phyloP scores from a whole-genome alignment of 352 stramenopile genomes.

The Globisporangium emineosum region DNA sequence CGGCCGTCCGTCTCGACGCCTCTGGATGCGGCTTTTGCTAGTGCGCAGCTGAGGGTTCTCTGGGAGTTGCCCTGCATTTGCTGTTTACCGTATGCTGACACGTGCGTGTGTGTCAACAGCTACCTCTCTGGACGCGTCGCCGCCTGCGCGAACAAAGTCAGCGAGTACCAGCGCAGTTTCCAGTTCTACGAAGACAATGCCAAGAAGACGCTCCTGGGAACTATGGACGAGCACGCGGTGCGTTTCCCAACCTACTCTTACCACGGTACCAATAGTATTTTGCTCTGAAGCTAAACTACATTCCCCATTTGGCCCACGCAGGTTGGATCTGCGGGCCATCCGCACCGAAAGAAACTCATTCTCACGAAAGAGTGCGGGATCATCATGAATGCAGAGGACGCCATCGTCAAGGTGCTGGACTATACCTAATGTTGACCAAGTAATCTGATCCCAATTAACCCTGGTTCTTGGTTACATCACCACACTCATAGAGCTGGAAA shows the following conservation, averaged over 20 bases:
- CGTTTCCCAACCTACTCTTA: too few species aligned
- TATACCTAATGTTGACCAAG: not conserved
- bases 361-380: conserved; percentile 66
- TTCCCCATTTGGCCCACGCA: conserved; percentile 7
- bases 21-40: conserved; percentile 70
- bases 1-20: conserved; percentile 53
- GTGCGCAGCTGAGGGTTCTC: conserved; percentile 18
- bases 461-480: not conserved
- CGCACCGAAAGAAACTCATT: conserved; percentile 55
- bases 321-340: conserved; percentile 54
- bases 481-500: conserved; percentile 39
- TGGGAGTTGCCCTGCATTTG: not conserved
- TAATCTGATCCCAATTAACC: not conserved
- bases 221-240: conserved; percentile 70
- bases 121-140: conserved; percentile 67
- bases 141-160: conserved; percentile 72
- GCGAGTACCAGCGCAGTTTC: conserved; percentile 52
- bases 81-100: not conserved
- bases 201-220: conserved; percentile 50
- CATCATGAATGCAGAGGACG: conserved; percentile 42
- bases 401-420: conserved; percentile 42
- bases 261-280: too few species aligned
- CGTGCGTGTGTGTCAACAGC: conserved; percentile 16
- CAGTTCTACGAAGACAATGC: conserved; percentile 73
- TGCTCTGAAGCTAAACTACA: not conserved